Percentiles rank a stretch among this genome's conserved stretches.
Evolutionary conservation across 352 stramenopile species (phyloP).

Genomic region (Phytophthora pisi): DNA sequence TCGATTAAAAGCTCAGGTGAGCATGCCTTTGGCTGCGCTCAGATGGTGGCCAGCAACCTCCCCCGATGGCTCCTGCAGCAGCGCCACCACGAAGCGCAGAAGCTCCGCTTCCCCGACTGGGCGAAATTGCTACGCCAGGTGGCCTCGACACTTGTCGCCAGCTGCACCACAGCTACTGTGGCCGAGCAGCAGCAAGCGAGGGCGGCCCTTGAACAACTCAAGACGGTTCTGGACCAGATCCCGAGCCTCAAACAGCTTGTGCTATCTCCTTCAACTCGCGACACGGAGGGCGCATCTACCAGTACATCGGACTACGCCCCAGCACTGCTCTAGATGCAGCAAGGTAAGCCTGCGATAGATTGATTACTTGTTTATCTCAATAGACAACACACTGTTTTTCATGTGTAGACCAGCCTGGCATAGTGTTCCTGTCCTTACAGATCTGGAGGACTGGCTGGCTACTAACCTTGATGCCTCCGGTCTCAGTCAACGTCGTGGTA

Average conservation of each 20-base stretch:
- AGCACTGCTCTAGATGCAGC: slow-evolving; percentile 37
- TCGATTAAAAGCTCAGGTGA: not conserved
- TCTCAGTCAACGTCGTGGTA: slow-evolving; percentile 44
- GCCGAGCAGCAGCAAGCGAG: slow-evolving; percentile 25
- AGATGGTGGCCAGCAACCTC: slow-evolving; percentile 43
- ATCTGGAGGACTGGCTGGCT: not conserved
- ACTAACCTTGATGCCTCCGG: not conserved
- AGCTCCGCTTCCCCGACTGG: slow-evolving; percentile 57
- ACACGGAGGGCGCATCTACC: slow-evolving; percentile 1
- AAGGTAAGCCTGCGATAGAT: slow-evolving; percentile 4
- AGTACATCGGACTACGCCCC: slow-evolving; percentile 10
- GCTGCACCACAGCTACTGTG: not conserved
- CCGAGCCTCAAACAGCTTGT: slow-evolving; percentile 57
- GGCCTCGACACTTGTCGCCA: slow-evolving; percentile 34
- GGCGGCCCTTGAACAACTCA: slow-evolving; percentile 33
- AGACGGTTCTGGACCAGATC: slow-evolving; percentile 42
- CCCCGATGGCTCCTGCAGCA: slow-evolving; percentile 44
- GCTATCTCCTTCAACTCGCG: slow-evolving; percentile 17
- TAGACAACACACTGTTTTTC: slow-evolving; percentile 14
- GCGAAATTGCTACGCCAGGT: slow-evolving; percentile 42
- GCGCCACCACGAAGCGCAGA: slow-evolving; percentile 51
- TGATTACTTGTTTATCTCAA: slow-evolving; percentile 8
- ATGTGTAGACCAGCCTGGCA: not conserved
- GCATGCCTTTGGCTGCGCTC: slow-evolving; percentile 36
- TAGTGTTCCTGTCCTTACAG: not conserved